Conservation (phyloP, 768 basidiomycete genomes). For the Tylopilus balloui region DNA sequence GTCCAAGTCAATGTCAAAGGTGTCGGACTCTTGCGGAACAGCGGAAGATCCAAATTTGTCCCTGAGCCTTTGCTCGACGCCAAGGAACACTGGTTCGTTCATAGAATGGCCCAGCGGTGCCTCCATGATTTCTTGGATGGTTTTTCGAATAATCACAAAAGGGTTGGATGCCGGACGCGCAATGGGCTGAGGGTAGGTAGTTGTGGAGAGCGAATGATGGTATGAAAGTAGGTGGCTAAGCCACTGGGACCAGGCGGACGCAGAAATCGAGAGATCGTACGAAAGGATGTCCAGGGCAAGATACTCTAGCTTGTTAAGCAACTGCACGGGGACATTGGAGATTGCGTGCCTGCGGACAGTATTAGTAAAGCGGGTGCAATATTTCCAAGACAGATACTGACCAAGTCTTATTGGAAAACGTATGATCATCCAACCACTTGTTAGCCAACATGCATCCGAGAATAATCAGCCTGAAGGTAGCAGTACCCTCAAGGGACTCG, state of each 20-base stretch:
- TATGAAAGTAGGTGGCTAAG: conserved; percentile 60
- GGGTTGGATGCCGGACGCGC: conserved; percentile 73
- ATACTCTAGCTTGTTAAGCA: conserved; percentile 67
- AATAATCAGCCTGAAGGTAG: conserved; percentile 70
- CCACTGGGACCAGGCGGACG: conserved; percentile 67
- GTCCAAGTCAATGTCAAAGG: conserved; percentile 73
- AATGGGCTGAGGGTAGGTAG: conserved; percentile 66
- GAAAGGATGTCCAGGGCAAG: conserved; percentile 65
- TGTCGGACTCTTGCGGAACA: conserved; percentile 39
- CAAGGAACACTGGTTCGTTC: conserved; percentile 63
- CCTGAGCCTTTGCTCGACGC: conserved; percentile 59
- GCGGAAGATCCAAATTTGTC: conserved; percentile 47
- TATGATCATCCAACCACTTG: conserved; percentile 87
- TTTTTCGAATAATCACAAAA: conserved; percentile 60
- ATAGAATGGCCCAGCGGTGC: conserved; percentile 36
- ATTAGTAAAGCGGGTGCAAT: conserved; percentile 1
- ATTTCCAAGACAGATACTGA: conserved; percentile 30
- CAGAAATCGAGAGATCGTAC: conserved; percentile 66
- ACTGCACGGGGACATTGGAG: conserved; percentile 66
- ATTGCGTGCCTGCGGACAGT: conserved; percentile 62
- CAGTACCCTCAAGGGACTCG: conserved; percentile 51
- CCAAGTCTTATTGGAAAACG: conserved; percentile 89
- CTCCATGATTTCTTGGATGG: conserved; percentile 65
- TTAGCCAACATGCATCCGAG: conserved; percentile 84
- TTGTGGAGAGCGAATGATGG: conserved; percentile 58